Evolutionary conservation across 164 flowering plant genomes (phyloP).

Genomic region (Aristolochia contorta): DNA sequence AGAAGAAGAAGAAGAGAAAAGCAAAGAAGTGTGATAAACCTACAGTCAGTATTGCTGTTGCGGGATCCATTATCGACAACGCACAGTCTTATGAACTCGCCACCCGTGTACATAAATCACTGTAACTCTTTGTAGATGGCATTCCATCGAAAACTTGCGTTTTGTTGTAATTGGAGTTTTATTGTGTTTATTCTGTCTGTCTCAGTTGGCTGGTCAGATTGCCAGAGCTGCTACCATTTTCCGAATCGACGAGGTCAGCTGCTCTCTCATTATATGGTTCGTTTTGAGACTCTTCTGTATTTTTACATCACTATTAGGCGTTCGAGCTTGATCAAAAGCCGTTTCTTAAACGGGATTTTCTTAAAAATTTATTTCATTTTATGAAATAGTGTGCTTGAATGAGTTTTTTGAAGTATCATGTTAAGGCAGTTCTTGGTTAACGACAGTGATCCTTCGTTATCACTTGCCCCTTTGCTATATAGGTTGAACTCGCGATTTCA

Average conservation of each 20-base stretch:
- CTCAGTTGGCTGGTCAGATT: conserved; percentile 93
- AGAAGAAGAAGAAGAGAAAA: conserved; percentile 21
- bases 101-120: conserved; percentile 45
- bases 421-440: neutral
- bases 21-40: conserved; percentile 20
- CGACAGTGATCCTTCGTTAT: no score
- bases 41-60: conserved; percentile 70
- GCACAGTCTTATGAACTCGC: conserved; percentile 87
- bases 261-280: no score
- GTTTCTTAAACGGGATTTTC: neutral
- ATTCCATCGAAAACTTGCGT: no score
- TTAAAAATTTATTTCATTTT: neutral
- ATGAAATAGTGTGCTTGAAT: neutral
- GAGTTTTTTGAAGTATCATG: neutral
- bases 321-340: neutral
- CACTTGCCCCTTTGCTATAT: no score
- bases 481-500: no score
- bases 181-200: conserved; percentile 1
- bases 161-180: neutral
- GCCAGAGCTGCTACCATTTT: conserved; percentile 96
- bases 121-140: neutral
- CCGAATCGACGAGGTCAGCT: conserved; percentile 66
- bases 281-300: neutral
- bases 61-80: conserved; percentile 89
- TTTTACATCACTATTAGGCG: neutral